Conservation (phyloP, 441 rosid species). For the Lepidium campestre region DNA sequence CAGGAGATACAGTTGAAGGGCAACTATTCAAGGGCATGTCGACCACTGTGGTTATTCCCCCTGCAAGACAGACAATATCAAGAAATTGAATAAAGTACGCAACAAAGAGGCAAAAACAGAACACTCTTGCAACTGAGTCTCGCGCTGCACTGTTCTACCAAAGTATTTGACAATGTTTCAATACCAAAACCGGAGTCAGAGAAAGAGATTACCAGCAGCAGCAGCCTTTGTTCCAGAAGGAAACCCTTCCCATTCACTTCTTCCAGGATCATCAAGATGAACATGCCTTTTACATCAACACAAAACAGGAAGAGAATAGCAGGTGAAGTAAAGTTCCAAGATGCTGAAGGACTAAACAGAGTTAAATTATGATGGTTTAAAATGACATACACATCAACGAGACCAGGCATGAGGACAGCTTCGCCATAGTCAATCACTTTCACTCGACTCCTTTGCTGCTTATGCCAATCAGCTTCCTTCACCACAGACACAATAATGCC, state of each 20-base stretch:
- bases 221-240: conserved; percentile 95
- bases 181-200: not conserved
- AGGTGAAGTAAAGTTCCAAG: not conserved
- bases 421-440: conserved; percentile 66
- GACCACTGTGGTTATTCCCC: conserved; percentile 84
- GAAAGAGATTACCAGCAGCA: conserved; percentile 63
- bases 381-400: conserved; percentile 72
- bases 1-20: conserved; percentile 79
- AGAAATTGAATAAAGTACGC: not conserved
- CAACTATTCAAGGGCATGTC: conserved; percentile 89
- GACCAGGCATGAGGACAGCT: conserved; percentile 91
- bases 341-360: not conserved
- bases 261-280: conserved; percentile 96
- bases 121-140: not conserved
- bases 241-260: conserved; percentile 96
- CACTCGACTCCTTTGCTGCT: conserved; percentile 32
- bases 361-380: not conserved
- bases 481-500: conserved; percentile 56
- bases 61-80: conserved; percentile 26
- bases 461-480: conserved; percentile 59
- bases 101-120: not conserved
- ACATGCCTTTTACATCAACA: conserved; percentile 49
- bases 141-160: not conserved
- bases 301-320: conserved; percentile 3
- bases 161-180: not conserved